phyloP scores from a whole-genome alignment of 2,329 filamentous ascomycete genomes.

The Fusarium hainanense region DNA sequence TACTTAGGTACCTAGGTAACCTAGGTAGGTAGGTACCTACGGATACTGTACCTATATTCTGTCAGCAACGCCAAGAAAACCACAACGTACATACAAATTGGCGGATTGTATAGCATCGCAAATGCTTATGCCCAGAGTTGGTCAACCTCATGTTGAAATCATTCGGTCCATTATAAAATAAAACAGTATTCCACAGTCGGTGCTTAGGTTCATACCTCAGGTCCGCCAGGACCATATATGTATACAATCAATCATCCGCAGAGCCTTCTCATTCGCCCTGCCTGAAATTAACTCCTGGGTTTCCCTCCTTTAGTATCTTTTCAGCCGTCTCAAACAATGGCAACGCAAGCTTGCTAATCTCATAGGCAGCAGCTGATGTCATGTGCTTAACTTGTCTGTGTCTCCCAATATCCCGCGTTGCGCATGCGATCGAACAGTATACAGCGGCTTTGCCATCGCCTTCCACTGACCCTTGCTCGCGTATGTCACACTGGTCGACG shows the following conservation, averaged over 20 bases:
- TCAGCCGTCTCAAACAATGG: conserved; percentile 44
- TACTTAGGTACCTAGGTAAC: too few species aligned
- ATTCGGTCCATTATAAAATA: neutral
- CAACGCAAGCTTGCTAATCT: conserved; percentile 38
- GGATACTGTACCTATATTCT: neutral
- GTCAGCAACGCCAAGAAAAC: conserved; percentile 6
- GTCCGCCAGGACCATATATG: neutral
- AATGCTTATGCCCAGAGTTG: neutral
- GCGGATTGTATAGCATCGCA: neutral
- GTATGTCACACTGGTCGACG: conserved; percentile 44
- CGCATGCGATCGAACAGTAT: conserved; percentile 59
- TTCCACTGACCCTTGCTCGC: conserved; percentile 2
- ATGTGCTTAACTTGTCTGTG: conserved; percentile 53
- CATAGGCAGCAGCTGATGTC: conserved; percentile 32
- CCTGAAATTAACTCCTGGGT: conserved; percentile 49
- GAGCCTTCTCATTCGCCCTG: conserved; percentile 24
- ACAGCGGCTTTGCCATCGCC: conserved; percentile 37
- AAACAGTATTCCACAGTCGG: neutral
- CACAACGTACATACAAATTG: neutral
- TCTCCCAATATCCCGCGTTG: conserved; percentile 53
- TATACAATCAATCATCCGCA: neutral
- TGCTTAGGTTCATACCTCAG: neutral
- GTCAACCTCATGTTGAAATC: neutral
- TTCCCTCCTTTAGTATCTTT: conserved; percentile 47
- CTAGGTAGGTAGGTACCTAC: too few species aligned